Percentiles rank a stretch among this genome's conserved stretches.
These are phyloP conservation scores for Phytomonas sp. DNA, from an alignment of 208 protist species.

Conservation along the genomic window DNA sequence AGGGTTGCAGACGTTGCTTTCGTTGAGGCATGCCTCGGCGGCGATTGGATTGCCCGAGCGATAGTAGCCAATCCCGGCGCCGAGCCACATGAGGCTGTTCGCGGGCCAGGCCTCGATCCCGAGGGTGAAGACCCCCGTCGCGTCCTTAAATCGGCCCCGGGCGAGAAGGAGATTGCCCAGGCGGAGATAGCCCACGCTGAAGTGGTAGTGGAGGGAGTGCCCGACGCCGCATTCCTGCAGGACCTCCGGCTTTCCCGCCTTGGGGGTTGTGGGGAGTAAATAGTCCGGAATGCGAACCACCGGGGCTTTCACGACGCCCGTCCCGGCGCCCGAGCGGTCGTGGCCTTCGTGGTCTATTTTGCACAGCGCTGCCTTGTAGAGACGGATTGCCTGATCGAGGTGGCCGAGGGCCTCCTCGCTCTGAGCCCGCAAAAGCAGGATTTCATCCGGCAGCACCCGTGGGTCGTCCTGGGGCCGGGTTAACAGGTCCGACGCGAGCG, in stretches of 20 bases:
- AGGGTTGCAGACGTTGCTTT: conserved; percentile 83
- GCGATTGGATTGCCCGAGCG: conserved; percentile 41
- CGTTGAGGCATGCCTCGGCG: conserved; percentile 83
- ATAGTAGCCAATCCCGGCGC: conserved; percentile 81
- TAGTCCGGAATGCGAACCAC: neutral
- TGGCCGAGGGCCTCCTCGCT: conserved; percentile 48
- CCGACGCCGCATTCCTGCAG: neutral
- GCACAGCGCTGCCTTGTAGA: conserved; percentile 58
- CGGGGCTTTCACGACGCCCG: neutral
- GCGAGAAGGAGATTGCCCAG: conserved; percentile 76
- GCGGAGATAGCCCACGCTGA: conserved; percentile 35
- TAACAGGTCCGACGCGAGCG: neutral
- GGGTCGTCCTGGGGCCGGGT: neutral
- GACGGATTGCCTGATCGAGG: conserved; percentile 28
- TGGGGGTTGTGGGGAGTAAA: neutral
- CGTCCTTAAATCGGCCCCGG: conserved; percentile 60
- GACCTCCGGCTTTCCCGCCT: neutral
- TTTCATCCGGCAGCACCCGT: conserved; percentile 21
- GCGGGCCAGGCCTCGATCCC: conserved; percentile 61
- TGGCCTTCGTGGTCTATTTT: neutral
- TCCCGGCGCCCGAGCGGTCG: neutral
- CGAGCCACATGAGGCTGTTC: conserved; percentile 79
- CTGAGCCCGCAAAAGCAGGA: conserved; percentile 52
- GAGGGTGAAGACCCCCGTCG: conserved; percentile 62
- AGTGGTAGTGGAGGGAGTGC: conserved; percentile 1